These are phyloP conservation scores for Suillus alpinus DNA, from an alignment of 768 basidiomycete genomes.

Conservation along the genomic window DNA sequence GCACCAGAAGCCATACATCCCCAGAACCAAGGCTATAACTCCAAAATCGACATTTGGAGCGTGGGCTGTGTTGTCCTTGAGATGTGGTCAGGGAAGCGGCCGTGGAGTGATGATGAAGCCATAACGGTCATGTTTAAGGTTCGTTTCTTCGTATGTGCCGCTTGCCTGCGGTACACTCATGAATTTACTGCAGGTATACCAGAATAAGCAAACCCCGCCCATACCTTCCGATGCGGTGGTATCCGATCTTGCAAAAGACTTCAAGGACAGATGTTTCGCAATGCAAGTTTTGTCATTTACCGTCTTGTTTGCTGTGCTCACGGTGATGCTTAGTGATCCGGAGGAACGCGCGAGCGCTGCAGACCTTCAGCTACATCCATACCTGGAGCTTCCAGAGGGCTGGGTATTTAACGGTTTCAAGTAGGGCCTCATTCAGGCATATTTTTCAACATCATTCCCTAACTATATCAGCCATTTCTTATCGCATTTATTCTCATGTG, in stretches of 20 bases:
- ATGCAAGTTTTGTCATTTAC: slow-evolving; percentile 49
- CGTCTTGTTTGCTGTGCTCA: slow-evolving; percentile 6
- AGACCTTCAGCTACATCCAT: slow-evolving; percentile 77
- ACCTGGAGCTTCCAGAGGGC: slow-evolving; percentile 65
- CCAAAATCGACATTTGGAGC: slow-evolving; percentile 98
- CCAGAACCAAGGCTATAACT: slow-evolving; percentile 87
- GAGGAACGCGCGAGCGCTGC: slow-evolving; percentile 77
- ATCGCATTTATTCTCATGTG: slow-evolving; percentile 19
- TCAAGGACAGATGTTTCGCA: slow-evolving; percentile 85
- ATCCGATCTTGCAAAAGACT: slow-evolving; percentile 76
- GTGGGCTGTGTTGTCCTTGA: slow-evolving; percentile 97
- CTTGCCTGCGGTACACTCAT: slow-evolving; percentile 1
- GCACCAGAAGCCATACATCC: slow-evolving; percentile 92
- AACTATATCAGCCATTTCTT: slow-evolving; percentile 21
- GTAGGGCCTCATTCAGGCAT: slow-evolving; percentile 18
- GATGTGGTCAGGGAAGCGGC: slow-evolving; percentile 95
- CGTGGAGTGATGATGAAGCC: slow-evolving; percentile 89
- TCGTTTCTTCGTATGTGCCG: slow-evolving; percentile 13
- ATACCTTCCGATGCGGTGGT: slow-evolving; percentile 81
- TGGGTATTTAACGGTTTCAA: slow-evolving; percentile 69
- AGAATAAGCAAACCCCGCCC: slow-evolving; percentile 81
- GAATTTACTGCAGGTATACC: slow-evolving; percentile 60
- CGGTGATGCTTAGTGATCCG: slow-evolving; percentile 56
- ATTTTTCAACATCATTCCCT: slow-evolving; percentile 3
- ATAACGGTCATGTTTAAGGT: slow-evolving; percentile 96